Percentiles rank a stretch among this genome's conserved stretches.
Evolutionary conservation across 192 early-diverging fungal species (phyloP).

Genomic region (Mortierella antarctica): DNA sequence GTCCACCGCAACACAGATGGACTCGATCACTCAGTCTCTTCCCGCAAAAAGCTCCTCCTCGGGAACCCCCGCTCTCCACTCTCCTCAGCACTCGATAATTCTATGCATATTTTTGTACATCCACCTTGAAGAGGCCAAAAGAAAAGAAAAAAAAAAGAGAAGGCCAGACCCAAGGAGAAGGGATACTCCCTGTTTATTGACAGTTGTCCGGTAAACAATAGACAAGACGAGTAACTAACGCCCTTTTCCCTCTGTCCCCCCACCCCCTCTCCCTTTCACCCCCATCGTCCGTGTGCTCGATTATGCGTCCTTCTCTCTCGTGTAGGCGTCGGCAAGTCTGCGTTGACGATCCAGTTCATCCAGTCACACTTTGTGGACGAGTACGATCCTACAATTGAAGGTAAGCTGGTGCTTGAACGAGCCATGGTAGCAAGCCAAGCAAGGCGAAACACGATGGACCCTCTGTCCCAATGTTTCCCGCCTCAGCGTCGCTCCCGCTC

Average conservation of each 20-base stretch:
- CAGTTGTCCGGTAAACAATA: too few species aligned
- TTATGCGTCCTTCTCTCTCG: neutral
- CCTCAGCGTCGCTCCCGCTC: too few species aligned
- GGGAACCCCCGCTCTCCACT: too few species aligned
- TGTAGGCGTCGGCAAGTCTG: slow-evolving; percentile 81
- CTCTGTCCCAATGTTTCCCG: neutral
- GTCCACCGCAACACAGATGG: too few species aligned
- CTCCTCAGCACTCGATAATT: too few species aligned
- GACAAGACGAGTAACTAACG: neutral
- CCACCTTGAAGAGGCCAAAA: too few species aligned
- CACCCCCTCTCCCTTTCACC: neutral
- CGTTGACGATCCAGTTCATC: slow-evolving; percentile 86
- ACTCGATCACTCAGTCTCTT: too few species aligned
- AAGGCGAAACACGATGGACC: neutral
- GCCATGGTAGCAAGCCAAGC: neutral
- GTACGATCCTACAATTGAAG: slow-evolving; percentile 98
- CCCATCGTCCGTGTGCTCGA: neutral
- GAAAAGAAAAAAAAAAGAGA: too few species aligned
- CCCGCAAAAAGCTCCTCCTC: too few species aligned
- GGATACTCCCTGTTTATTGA: too few species aligned
- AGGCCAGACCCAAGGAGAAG: too few species aligned
- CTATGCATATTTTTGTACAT: too few species aligned
- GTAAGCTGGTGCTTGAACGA: slow-evolving; percentile 40
- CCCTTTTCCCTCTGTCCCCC: neutral
- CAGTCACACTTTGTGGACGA: slow-evolving; percentile 87